phyloP scores from a whole-genome alignment of 1,139 yeast species.

The Lodderomyces margitis region DNA sequence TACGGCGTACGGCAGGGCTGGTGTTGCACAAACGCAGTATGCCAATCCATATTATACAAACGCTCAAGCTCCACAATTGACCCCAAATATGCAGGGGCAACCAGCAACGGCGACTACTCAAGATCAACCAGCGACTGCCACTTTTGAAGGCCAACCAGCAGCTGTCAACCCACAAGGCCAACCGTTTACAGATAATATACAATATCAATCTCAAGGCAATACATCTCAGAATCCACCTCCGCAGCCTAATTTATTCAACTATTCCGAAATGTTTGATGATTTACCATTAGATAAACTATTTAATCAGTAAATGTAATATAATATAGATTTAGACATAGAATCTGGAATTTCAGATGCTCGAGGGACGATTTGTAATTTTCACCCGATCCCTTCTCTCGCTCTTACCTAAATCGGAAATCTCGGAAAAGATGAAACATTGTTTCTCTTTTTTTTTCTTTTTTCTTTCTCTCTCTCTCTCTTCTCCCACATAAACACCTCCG shows the following conservation, averaged over 20 bases:
- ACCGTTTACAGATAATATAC: neutral
- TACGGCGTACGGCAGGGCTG: neutral
- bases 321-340: no score
- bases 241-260: conserved; percentile 8
- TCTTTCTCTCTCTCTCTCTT: neutral
- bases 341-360: neutral
- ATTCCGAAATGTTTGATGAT: conserved; percentile 26
- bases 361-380: neutral
- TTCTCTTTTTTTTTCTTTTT: neutral
- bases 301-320: conserved; percentile 1
- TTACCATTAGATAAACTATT: conserved; percentile 21
- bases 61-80: neutral
- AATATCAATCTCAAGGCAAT: neutral
- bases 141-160: no score
- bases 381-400: neutral
- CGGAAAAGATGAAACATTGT: neutral
- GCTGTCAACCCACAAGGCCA: no score
- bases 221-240: neutral
- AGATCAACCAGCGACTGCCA: neutral
- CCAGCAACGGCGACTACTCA: neutral
- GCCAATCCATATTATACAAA: neutral
- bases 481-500: neutral
- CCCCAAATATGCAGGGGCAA: neutral
- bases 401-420: neutral
- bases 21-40: neutral